These are phyloP conservation scores for Hortiboletus flavorubellus DNA, from an alignment of 768 basidiomycete genomes.

Conservation along the genomic window DNA sequence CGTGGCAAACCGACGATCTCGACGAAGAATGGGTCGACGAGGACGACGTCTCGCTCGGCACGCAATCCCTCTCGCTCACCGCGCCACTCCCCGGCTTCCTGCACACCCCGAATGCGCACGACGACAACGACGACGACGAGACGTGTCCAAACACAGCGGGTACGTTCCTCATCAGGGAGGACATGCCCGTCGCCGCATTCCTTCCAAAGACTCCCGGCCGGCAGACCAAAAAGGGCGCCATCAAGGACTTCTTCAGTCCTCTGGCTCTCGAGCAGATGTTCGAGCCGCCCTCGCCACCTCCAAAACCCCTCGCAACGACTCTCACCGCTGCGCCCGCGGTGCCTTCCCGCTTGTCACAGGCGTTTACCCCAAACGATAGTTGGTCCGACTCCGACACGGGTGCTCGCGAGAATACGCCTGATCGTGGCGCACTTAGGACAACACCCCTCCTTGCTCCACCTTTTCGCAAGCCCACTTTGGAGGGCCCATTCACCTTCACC, in stretches of 20 bases:
- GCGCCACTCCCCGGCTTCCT: slow-evolving; percentile 48
- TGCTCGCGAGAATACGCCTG: slow-evolving; percentile 9
- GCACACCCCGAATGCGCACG: slow-evolving; percentile 40
- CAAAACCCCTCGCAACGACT: slow-evolving; percentile 19
- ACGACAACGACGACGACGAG: slow-evolving; percentile 29
- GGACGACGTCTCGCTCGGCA: slow-evolving; percentile 37
- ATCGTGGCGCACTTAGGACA: slow-evolving; percentile 6
- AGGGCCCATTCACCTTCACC: slow-evolving; percentile 73
- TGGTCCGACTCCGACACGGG: slow-evolving; percentile 24
- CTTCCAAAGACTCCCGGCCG: slow-evolving; percentile 66
- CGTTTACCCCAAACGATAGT: slow-evolving; percentile 31
- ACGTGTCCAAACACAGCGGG: slow-evolving; percentile 43
- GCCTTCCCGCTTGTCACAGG: slow-evolving; percentile 38
- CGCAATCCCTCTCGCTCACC: slow-evolving; percentile 59
- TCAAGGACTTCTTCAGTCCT: slow-evolving; percentile 87
- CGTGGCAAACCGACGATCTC: slow-evolving; percentile 87
- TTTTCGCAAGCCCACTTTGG: slow-evolving; percentile 42
- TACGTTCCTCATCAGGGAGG: slow-evolving; percentile 75
- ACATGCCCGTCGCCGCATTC: slow-evolving; percentile 51
- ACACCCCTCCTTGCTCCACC: slow-evolving; percentile 6
- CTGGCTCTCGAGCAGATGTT: slow-evolving; percentile 89
- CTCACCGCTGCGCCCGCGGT: slow-evolving; percentile 29
- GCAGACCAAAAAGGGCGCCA: slow-evolving; percentile 48
- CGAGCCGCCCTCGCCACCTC: slow-evolving; percentile 84
- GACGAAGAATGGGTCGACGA: slow-evolving; percentile 89